Conservation (phyloP, 2,329 filamentous ascomycete species). For the Coniella vitis region DNA sequence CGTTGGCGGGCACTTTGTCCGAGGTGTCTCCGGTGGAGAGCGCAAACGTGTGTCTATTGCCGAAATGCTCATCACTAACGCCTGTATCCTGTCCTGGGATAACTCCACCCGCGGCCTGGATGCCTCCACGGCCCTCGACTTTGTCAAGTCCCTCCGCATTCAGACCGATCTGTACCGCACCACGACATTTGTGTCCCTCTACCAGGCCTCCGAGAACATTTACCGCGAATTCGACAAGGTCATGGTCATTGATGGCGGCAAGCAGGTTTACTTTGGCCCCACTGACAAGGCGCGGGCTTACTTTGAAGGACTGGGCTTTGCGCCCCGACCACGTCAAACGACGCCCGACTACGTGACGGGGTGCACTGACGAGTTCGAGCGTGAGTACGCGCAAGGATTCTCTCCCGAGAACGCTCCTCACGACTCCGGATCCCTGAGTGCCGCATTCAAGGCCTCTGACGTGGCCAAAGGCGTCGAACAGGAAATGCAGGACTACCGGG, state of each 20-base stretch:
- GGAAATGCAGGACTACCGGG: conserved; percentile 65
- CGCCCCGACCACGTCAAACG: conserved; percentile 68
- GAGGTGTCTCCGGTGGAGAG: conserved; percentile 74
- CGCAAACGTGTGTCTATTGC: conserved; percentile 76
- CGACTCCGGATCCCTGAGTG: conserved; percentile 57
- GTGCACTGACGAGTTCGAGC: conserved; percentile 78
- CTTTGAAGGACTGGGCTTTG: conserved; percentile 71
- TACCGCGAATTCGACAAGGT: conserved; percentile 79
- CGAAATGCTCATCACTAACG: conserved; percentile 72
- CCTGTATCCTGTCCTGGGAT: conserved; percentile 65
- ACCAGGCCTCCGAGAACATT: conserved; percentile 79
- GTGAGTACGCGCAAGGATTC: conserved; percentile 64
- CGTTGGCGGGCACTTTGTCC: conserved; percentile 74
- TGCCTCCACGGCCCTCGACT: conserved; percentile 48
- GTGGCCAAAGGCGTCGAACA: conserved; percentile 48
- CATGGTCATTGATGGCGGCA: conserved; percentile 69
- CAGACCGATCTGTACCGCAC: conserved; percentile 80
- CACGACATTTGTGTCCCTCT: conserved; percentile 78
- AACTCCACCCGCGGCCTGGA: conserved; percentile 54
- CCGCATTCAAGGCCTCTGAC: conserved; percentile 62
- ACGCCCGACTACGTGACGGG: conserved; percentile 77
- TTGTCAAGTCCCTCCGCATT: conserved; percentile 59
- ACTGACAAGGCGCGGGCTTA: conserved; percentile 60
- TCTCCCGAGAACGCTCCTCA: conserved; percentile 62
- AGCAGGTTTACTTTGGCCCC: conserved; percentile 70